Conservation (phyloP, 345 rosid genomes). For the Anastatica hierochuntica region DNA sequence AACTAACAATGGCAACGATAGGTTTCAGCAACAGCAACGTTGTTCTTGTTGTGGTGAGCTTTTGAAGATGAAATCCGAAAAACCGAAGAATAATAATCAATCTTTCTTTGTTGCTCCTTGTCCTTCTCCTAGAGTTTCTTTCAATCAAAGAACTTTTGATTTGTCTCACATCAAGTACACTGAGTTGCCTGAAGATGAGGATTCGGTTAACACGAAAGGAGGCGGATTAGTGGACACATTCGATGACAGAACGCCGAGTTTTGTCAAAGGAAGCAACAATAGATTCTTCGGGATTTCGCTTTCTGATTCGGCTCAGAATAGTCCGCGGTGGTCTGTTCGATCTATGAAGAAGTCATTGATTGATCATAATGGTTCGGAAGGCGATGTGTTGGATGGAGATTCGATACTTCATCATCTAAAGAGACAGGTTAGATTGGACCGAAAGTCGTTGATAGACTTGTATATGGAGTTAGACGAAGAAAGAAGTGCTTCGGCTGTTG, state of each 20-base stretch:
- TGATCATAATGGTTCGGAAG: conserved; percentile 28
- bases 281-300: conserved; percentile 73
- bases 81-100: conserved; percentile 22
- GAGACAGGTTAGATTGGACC: conserved; percentile 69
- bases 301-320: conserved; percentile 51
- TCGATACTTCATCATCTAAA: conserved; percentile 58
- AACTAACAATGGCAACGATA: conserved; percentile 4
- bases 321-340: conserved; percentile 50
- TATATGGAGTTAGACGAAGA: conserved; percentile 96
- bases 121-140: conserved; percentile 70
- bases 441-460: conserved; percentile 72
- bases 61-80: conserved; percentile 38
- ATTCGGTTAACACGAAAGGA: conserved; percentile 7
- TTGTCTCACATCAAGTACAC: conserved; percentile 8
- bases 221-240: conserved; percentile 2
- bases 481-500: conserved; percentile 79
- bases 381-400: conserved; percentile 43
- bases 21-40: conserved; percentile 9
- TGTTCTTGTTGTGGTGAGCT: conserved; percentile 69
- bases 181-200: conserved; percentile 21
- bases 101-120: conserved; percentile 44
- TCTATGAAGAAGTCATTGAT: conserved; percentile 34
- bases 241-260: conserved; percentile 54
- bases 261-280: conserved; percentile 40
- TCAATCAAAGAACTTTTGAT: conserved; percentile 23